Evolutionary conservation across 306 rosid species (phyloP).

Genomic region (Canavalia ensiformis): DNA sequence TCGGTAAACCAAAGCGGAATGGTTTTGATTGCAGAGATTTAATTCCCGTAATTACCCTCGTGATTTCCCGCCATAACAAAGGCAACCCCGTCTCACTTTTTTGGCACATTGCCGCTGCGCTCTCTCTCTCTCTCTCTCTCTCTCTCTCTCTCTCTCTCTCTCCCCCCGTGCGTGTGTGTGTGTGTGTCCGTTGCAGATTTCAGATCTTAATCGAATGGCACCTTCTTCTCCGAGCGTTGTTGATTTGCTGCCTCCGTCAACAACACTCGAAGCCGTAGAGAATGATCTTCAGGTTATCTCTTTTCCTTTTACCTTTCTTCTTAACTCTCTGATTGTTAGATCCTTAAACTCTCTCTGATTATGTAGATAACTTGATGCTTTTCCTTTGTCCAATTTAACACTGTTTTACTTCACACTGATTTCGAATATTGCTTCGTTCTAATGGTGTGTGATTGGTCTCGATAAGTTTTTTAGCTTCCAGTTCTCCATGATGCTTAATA

Average conservation of each 20-base stretch:
- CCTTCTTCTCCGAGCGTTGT: slow-evolving; percentile 41
- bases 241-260: slow-evolving; percentile 31
- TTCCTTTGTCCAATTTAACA: not conserved
- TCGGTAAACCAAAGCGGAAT: too few species aligned
- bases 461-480: not conserved
- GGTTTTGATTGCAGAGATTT: not conserved
- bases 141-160: slow-evolving; percentile 29
- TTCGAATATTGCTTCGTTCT: not conserved
- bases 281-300: slow-evolving; percentile 50
- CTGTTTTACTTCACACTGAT: not conserved
- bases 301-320: not conserved
- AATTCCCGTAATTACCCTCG: slow-evolving; percentile 33
- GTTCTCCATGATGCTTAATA: not conserved
- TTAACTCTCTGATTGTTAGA: not conserved
- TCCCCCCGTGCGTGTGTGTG: not conserved
- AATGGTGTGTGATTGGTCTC: not conserved
- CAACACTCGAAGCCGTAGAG: slow-evolving; percentile 33
- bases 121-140: slow-evolving; percentile 29
- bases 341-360: not conserved
- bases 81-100: not conserved
- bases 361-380: not conserved
- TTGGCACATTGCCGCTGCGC: slow-evolving; percentile 5
- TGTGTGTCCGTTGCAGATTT: slow-evolving; percentile 8
- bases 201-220: slow-evolving; percentile 41
- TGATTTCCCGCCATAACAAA: slow-evolving; percentile 47